Conservation (phyloP, 2,329 filamentous ascomycete genomes). For the Ophiostoma novo-ulmi region DNA sequence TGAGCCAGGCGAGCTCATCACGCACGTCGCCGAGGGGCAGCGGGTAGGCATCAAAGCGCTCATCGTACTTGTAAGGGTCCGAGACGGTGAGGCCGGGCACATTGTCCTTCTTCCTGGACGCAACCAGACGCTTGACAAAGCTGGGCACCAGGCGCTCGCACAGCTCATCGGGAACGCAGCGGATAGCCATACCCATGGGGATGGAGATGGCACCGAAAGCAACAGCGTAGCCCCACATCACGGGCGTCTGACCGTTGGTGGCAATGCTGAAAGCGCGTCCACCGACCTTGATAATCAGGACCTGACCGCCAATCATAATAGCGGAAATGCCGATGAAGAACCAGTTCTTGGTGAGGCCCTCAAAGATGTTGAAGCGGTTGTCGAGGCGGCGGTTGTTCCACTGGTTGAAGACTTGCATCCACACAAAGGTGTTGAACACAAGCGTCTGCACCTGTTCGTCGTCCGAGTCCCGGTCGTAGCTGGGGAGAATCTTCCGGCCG, state of each 20-base stretch:
- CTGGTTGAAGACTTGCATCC: conserved; percentile 99
- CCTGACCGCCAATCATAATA: conserved; percentile 83
- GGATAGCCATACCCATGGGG: conserved; percentile 73
- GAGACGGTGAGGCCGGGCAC: conserved; percentile 56
- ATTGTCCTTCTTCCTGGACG: conserved; percentile 31
- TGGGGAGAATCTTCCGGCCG: conserved; percentile 34
- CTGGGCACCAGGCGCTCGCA: conserved; percentile 50
- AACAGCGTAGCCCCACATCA: conserved; percentile 84
- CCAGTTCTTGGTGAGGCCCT: conserved; percentile 75
- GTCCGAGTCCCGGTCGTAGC: conserved; percentile 38
- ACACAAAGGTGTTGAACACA: conserved; percentile 97
- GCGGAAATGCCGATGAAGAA: conserved; percentile 84
- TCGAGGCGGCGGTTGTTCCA: conserved; percentile 95
- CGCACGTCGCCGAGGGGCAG: conserved; percentile 68
- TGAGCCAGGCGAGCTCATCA: conserved; percentile 75
- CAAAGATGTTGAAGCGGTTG: conserved; percentile 93
- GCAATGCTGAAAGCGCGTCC: conserved; percentile 73
- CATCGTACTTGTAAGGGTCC: conserved; percentile 49
- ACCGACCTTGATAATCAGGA: conserved; percentile 85
- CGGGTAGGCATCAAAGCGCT: conserved; percentile 61
- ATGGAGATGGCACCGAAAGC: conserved; percentile 80
- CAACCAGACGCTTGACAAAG: conserved; percentile 46
- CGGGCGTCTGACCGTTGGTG: conserved; percentile 54
- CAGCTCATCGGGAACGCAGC: conserved; percentile 72
- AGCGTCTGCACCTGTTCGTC: conserved; percentile 63